Evolutionary conservation across 352 stramenopile genomes (phyloP), one percentile per base, ranked within the genome.

Genomic region (Pythium aquatile): DNA sequence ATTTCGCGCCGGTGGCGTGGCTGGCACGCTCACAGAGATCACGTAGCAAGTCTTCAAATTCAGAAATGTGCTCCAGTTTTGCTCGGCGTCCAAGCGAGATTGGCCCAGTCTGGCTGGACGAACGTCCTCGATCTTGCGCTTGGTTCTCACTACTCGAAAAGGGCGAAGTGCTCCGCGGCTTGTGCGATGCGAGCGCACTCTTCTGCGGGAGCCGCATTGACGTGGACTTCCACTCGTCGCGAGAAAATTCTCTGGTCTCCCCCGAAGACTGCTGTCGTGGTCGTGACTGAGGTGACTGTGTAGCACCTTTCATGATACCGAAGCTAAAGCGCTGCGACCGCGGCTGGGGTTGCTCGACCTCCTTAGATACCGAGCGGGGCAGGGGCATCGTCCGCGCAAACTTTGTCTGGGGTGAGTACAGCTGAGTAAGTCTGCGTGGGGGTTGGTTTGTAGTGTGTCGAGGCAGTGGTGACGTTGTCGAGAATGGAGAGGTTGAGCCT

Each of bases 31-130:
- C 70, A 32, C 83, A 91, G 20, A 91, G 58, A 35, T 79, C 77
- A 7, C 80, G 61, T 14, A 91, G 68, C 8, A 90, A 73, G 60
- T 87, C 79, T 59, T 87, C 70, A 33, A 83, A 87, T 30, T 68
- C 16, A 10, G 77, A 37, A 16, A 84, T 58, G 32, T 69, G 44
- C 35, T 62, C 66, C 20, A 77, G 46, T 24, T 77, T 62, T 30
- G 55, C 73, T 16, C 77, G 69, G 3, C 73, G 68, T 1, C 72
- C 56, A 14, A 86, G 53, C 28, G 70, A 56, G 20, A 65, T n/a
- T 40, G 42, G 48, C n/a, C n/a, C 20, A 26, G 28, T 53, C 16
- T 61, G 30, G 40, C 17, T 58, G n/a, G 55, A 39, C 26, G 26
- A 35, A 5, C 29, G 57, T 32, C 61, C 52, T 5, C 40, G 47